phyloP scores from a whole-genome alignment of 495 filamentous ascomycete species.

The Penicillium longicatenatum region DNA sequence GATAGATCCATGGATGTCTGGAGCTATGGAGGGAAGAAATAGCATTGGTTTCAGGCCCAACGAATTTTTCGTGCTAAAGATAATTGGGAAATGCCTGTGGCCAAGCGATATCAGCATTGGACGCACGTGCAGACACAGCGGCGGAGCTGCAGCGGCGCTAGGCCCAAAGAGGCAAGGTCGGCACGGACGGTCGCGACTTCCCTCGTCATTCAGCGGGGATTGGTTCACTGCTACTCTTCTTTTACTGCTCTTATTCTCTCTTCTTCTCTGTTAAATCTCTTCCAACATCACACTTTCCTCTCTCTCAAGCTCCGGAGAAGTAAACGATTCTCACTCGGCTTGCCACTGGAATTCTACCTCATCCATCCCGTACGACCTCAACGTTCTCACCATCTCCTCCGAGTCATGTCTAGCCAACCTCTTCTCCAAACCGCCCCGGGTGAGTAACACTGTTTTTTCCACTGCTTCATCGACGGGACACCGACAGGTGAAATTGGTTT shows the following conservation, averaged over 20 bases:
- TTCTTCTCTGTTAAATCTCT: neutral
- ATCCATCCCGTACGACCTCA: neutral
- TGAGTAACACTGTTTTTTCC: neutral
- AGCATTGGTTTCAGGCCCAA: neutral
- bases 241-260: neutral
- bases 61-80: conserved; percentile 1
- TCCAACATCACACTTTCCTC: neutral
- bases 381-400: neutral
- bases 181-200: conserved; percentile 3
- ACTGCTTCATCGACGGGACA: neutral
- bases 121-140: conserved; percentile 15
- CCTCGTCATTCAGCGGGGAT: conserved; percentile 21
- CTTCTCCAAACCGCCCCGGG: conserved; percentile 9
- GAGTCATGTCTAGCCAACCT: conserved; percentile 9
- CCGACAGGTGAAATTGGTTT: neutral
- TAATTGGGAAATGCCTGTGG: neutral
- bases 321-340: neutral
- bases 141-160: conserved; percentile 13
- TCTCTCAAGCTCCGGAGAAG: neutral
- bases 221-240: conserved; percentile 6
- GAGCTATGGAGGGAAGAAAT: neutral
- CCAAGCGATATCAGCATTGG: conserved; percentile 7
- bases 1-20: neutral
- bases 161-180: conserved; percentile 7
- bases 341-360: neutral